Base-by-base conservation (phyloP, 2,329 filamentous ascomycete species). In the Nigrospora sphaerica region DNA sequence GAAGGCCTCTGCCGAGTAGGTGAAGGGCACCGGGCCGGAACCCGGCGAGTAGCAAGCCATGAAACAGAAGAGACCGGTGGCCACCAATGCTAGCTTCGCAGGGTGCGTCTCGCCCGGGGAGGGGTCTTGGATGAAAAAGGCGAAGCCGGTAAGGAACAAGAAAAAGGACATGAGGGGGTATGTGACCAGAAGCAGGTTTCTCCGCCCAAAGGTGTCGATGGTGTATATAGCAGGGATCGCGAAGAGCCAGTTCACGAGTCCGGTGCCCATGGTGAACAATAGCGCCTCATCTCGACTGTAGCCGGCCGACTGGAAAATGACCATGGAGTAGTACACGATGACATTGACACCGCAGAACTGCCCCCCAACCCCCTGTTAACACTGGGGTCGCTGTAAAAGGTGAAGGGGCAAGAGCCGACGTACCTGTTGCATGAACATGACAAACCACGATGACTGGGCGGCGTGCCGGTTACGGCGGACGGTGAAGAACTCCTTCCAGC, bases 181-280 rank as follows among this genome's bases (percentile, higher is more conserved):
- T 5, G 82, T 85, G 56, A 82, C 79, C 6, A 85, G 67, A 6
- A 85, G 69, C 14, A 86, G 65, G 28, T 74, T 70, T 19, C 82
- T 75, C 19, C 82, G 78, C 12, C 81, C 82, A 54, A 77, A 84
- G 0, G 80, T 84, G 55, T 85, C 82, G 45, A 85, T 85, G 5
- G 81, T 83, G 69, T 74, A 82, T 49, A 85, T 68, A 2, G 82
- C 81, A 0, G 81, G 81, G 62, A 77, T 81, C 16, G 81, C 79
- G 51, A 84, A 85, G 17, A 83, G 45, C 61, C 83, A 85, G 58
- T 82, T 83, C 50, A 83, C 68, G 16, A 81, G 56, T 6, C 72
- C 71, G 35, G 69, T 72, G 2, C 72, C 71, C 37, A 71, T 67
- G n/a, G 67, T 70, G 1, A 68, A 68, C 38, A 66, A 60, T 4